Percentiles rank a stretch among this genome's conserved stretches.
phyloP scores from a whole-genome alignment of 2,329 filamentous ascomycete species.

The Ceratocystis cacaofunesta region DNA sequence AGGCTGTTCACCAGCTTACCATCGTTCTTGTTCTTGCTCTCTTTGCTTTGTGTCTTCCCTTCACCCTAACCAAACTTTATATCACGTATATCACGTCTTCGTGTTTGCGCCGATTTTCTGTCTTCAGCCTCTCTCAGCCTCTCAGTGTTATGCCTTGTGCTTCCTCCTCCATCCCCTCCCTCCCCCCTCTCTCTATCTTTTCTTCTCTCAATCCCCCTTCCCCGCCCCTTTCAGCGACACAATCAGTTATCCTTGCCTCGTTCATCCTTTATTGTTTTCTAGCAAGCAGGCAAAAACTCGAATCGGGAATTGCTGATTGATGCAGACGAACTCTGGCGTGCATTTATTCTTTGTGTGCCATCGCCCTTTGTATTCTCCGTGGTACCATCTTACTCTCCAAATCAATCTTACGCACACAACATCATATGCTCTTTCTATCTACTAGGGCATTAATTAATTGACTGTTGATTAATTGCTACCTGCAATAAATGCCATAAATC shows the following conservation, averaged over 20 bases:
- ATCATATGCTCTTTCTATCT: no score
- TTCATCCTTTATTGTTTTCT: background rate
- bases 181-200: no score
- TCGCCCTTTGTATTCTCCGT: background rate
- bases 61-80: background rate
- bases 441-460: background rate
- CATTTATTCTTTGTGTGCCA: background rate
- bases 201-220: background rate
- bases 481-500: background rate
- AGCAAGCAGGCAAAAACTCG: background rate
- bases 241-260: background rate
- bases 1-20: background rate
- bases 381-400: no score
- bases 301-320: background rate
- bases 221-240: constrained; percentile 1
- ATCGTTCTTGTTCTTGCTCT: background rate
- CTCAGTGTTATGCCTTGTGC: background rate
- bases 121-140: background rate
- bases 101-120: background rate
- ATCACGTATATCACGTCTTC: background rate
- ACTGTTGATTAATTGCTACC: background rate
- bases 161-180: background rate
- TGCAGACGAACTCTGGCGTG: background rate
- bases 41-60: background rate
- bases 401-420: background rate